Base-by-base conservation (phyloP, 352 stramenopile genomes). In the Phytophthora megakarya region DNA sequence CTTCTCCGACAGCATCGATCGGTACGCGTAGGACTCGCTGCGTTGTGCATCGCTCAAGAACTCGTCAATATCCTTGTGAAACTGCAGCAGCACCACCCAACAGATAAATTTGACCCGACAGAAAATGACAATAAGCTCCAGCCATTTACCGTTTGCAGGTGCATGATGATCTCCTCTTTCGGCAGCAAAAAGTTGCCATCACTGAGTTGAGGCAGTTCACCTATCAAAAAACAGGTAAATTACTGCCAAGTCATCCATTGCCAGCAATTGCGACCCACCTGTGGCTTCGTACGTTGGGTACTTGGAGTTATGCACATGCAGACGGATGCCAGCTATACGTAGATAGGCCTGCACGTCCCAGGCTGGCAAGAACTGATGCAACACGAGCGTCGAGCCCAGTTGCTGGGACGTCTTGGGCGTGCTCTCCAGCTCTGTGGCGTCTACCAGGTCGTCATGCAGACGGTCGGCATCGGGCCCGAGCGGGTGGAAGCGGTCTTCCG, bases 291-390 rank as follows among this genome's bases (percentile, higher is more conserved):
- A 93, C 38, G 57, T 47, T 18, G 87, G 85, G 61, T 96, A 96
- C 65, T 78, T 76, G 43, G 87, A 92, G 82, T 94, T 96, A 60
- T 94, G 81, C 50, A 96, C 85, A 56, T 96, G 85, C 46, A 96
- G 62, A 22, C 69, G 65, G 28, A 96, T 78, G 51, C 82, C 68
- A 8, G 85, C 85, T 47, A 96, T 81, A 44, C 85, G 87, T 58
- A 92, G 65, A 70, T 96, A 96, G 7, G 87, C 87, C 72, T 93
- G 85, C 10, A 94, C 81, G 48, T 92, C 86, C 82, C 84, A 96
- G 1, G 87, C 79, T 3, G 87, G 85, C 45, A 92, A 72, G 57
- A 96, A 95, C 68, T 95, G 87, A 57, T 94, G 87, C 62, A 95
- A 70, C 58, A 90, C 75, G 8, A 92, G 75, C 45, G 74, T 58